phyloP scores from a whole-genome alignment of 2,329 filamentous ascomycete species.

The Alternaria angustiovoidea region DNA sequence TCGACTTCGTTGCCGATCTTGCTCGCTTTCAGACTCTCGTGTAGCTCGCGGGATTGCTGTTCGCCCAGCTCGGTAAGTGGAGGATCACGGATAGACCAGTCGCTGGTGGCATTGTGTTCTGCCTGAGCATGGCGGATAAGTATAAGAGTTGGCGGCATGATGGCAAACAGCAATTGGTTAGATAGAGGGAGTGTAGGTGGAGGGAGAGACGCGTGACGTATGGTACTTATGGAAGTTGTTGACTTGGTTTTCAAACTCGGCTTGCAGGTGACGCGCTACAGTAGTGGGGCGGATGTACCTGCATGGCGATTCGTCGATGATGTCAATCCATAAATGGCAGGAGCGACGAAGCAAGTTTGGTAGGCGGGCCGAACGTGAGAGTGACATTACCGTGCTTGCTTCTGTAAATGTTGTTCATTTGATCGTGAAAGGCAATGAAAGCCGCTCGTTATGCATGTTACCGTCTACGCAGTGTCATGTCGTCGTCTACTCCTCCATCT shows the following conservation, averaged over 20 bases:
- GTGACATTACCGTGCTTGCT: conserved; percentile 9
- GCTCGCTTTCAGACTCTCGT: conserved; percentile 47
- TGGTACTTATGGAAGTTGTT: conserved; percentile 5
- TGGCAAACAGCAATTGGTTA: conserved; percentile 1
- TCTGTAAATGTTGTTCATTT: conserved; percentile 13
- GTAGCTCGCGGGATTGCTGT: conserved; percentile 52
- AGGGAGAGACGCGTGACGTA: neutral
- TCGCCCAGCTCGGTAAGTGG: conserved; percentile 53
- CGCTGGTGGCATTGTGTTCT: conserved; percentile 53
- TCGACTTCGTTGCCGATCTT: conserved; percentile 57
- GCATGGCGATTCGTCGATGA: conserved; percentile 21
- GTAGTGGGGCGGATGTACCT: conserved; percentile 25
- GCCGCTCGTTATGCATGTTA: conserved; percentile 36
- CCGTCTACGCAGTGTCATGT: conserved; percentile 37
- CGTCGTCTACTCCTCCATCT: conserved; percentile 81
- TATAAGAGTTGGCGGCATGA: conserved; percentile 56
- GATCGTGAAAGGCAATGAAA: conserved; percentile 28
- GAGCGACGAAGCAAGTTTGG: conserved; percentile 6
- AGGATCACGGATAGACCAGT: conserved; percentile 55
- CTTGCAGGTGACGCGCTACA: conserved; percentile 19
- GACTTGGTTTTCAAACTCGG: conserved; percentile 6
- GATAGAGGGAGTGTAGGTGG: neutral
- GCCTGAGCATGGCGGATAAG: conserved; percentile 58
- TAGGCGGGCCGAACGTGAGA: conserved; percentile 3
- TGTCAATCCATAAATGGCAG: conserved; percentile 8